Evolutionary conservation across 176 grass and related monocot species (phyloP).

Genomic region (Poa annua): DNA sequence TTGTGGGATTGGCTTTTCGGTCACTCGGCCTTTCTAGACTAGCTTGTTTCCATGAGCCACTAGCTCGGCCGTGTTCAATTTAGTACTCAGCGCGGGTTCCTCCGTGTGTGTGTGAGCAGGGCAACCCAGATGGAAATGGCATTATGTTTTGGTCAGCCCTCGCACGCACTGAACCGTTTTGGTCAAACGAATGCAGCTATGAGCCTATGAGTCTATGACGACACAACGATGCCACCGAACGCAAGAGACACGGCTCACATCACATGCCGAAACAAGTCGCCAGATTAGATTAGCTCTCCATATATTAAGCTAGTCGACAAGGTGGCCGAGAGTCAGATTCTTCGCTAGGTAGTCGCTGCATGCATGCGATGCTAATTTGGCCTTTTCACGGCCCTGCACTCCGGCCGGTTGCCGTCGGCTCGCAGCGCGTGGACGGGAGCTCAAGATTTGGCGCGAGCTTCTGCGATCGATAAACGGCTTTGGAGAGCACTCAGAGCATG

Average conservation of each 20-base stretch:
- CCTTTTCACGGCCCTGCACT: not conserved
- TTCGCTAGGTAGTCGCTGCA: not conserved
- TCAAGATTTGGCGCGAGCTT: not conserved
- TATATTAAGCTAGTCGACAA: constrained; percentile 4
- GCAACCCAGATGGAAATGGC: too few relatives aligned
- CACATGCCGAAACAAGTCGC: not conserved
- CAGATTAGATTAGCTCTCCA: not conserved
- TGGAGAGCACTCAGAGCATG: not conserved
- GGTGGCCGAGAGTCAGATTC: not conserved
- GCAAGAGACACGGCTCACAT: not conserved
- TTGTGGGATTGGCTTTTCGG: too few relatives aligned
- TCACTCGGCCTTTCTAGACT: too few relatives aligned
- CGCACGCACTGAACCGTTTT: not conserved
- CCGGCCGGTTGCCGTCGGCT: constrained; percentile 6
- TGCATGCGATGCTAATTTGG: constrained; percentile 17
- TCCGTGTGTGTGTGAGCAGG: too few relatives aligned
- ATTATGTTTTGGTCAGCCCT: not conserved
- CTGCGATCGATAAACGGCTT: not conserved
- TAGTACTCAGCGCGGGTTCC: too few relatives aligned
- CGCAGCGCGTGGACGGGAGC: not conserved
- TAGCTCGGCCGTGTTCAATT: too few relatives aligned
- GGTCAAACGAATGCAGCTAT: not conserved
- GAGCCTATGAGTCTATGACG: not conserved
- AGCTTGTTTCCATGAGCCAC: too few relatives aligned
- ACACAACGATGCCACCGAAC: not conserved